Evolutionary conservation across 192 early-diverging fungal genomes (phyloP).

Genomic region (Obelidium mucronatum): DNA sequence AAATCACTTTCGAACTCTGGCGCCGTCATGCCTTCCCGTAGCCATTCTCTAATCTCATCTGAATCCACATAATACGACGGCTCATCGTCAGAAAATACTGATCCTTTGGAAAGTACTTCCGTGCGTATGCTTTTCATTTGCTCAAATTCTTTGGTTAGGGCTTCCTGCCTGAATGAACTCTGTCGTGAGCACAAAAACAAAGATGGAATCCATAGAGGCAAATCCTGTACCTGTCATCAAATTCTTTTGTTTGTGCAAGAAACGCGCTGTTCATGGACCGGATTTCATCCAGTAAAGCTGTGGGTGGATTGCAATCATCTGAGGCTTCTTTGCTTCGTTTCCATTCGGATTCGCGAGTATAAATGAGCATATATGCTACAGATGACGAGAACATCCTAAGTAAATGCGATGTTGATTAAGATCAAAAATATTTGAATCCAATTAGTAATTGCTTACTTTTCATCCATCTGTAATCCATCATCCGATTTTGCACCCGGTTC

Average conservation of each 20-base stretch:
- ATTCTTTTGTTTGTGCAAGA: background rate
- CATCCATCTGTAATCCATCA: too few species aligned
- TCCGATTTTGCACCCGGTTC: too few species aligned
- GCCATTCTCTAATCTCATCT: background rate
- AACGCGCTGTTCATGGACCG: background rate
- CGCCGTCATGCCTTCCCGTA: slow-evolving; percentile 7
- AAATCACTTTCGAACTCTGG: background rate
- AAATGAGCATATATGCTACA: slow-evolving; percentile 29
- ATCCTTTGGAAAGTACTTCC: background rate
- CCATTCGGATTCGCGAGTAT: slow-evolving; percentile 14
- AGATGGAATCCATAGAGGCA: too few species aligned
- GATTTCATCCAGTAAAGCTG: slow-evolving; percentile 6
- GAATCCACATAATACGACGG: slow-evolving; percentile 20
- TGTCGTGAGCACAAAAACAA: too few species aligned
- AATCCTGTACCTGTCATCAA: background rate
- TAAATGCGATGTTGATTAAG: too few species aligned
- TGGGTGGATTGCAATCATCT: background rate
- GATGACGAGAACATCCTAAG: slow-evolving; percentile 19
- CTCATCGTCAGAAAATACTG: background rate
- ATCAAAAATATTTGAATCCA: too few species aligned
- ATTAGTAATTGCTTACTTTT: too few species aligned
- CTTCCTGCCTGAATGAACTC: slow-evolving; percentile 1
- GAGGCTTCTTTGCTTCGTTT: background rate
- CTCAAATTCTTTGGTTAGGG: background rate
- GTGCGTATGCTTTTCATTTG: background rate